Evolutionary conservation across 192 early-diverging fungal species (phyloP).

Genomic region (Backusella macrospora): DNA sequence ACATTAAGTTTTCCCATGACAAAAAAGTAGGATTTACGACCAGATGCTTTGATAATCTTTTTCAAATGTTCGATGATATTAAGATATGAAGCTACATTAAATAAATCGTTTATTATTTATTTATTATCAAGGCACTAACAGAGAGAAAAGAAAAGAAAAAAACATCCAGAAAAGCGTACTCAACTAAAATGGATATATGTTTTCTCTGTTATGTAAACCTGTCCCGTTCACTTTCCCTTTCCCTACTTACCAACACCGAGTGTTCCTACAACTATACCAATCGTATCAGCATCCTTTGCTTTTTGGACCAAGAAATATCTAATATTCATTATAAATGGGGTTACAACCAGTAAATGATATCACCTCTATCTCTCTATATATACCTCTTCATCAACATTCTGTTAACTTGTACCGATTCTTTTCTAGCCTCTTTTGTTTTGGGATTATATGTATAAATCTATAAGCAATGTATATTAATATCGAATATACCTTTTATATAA

Average conservation of each 20-base stretch:
- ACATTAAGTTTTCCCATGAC: constrained; percentile 92
- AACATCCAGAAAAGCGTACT: too few species aligned
- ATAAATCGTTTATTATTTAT: neutral
- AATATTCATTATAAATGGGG: constrained; percentile 1
- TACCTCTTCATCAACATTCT: constrained; percentile 61
- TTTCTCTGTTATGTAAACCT: too few species aligned
- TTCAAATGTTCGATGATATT: constrained; percentile 83
- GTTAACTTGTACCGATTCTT: constrained; percentile 62
- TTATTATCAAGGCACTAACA: neutral
- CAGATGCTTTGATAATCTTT: constrained; percentile 65
- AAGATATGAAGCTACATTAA: constrained; percentile 70
- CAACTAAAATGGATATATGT: too few species aligned
- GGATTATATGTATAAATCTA: constrained; percentile 76
- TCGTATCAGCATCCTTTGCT: constrained; percentile 87
- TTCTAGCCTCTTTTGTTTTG: constrained; percentile 46
- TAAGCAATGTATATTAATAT: constrained; percentile 1
- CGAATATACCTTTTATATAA: neutral
- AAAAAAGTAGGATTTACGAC: constrained; percentile 65
- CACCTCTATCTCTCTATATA: neutral
- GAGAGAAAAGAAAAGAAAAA: too few species aligned
- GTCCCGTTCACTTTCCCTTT: too few species aligned
- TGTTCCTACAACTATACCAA: constrained; percentile 96
- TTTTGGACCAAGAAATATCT: constrained; percentile 88
- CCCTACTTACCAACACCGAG: constrained; percentile 82
- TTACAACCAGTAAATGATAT: constrained; percentile 16